Base-by-base conservation (phyloP, 2,329 filamentous ascomycete species). In the Fusarium tricinctum region DNA sequence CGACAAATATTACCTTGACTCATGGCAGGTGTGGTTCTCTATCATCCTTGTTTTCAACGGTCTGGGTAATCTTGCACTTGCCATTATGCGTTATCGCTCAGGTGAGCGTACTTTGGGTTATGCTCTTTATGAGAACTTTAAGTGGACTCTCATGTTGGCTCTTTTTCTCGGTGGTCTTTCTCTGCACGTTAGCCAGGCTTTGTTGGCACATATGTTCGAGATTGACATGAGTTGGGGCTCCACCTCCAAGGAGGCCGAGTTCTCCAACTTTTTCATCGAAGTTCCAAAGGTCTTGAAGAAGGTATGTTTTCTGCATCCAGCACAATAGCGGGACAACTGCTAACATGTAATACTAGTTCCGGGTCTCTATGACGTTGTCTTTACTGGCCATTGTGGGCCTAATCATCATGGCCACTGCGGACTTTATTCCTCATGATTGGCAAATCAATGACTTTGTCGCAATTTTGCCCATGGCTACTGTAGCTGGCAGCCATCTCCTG, bases 211-310 rank as follows among this genome's bases (percentile, higher is more conserved):
- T 82, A 92, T 96, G 87, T 92, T 96, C 77, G 89, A 92, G 80
- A 89, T 95, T 75, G 86, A 96, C 79, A 95, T 96, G 90, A 88
- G 87, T 5, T 96, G 93, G 93, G 92, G 92, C 50, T 89, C 92
- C 2, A 97, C 93, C 0, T 87, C 89, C 40, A 97, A 97, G 81
- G 93, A 97, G 81, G 88, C 88, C 49, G 91, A 93, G 73, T 89
- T 91, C 74, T 90, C 91, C 26, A 92, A 93, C 78, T 97, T 97
- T 80, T 95, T 94, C 80, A 91, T 92, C 63, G 93, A 96, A 76
- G 87, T 94, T 19, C 91, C 91, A 33, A 91, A 91, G 76, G 91
- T 97, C 40, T 77, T 95, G 72, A 91, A 89, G 80, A 89, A 88
- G 76, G 93, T 93, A 79, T 88, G 90, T 78, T 83, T 78, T 72